Percentiles rank a stretch among this genome's conserved stretches.
These are phyloP conservation scores for Colletotrichum gloeosporioides DNA, from an alignment of 2,329 filamentous ascomycete genomes.

Conservation along the genomic window DNA sequence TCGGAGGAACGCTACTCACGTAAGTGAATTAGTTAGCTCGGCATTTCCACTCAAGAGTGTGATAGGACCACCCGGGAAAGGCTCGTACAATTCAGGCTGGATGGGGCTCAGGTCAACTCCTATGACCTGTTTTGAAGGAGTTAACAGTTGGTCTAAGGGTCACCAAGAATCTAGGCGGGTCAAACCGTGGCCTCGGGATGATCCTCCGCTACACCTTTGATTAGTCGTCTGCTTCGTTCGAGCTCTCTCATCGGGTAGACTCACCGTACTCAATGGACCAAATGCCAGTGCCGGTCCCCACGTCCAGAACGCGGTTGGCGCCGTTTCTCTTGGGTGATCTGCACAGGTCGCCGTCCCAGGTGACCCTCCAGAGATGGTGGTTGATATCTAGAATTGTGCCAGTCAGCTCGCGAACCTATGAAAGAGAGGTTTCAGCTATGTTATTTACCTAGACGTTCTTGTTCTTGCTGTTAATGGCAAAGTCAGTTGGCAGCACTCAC, in stretches of 20 bases:
- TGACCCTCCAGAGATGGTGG: conserved; percentile 38
- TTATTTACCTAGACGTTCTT: conserved; percentile 15
- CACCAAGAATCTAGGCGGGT: no score
- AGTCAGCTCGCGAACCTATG: no score
- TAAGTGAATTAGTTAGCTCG: background rate
- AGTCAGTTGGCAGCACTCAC: background rate
- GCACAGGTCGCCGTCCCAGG: conserved; percentile 33
- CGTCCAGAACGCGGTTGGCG: conserved; percentile 25
- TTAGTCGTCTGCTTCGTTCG: background rate
- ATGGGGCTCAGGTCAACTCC: conserved; percentile 40
- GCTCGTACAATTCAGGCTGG: conserved; percentile 30
- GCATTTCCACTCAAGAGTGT: conserved; percentile 11
- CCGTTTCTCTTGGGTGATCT: conserved; percentile 26
- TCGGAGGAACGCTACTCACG: conserved; percentile 42
- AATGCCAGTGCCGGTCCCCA: conserved; percentile 17
- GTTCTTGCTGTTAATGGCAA: conserved; percentile 27
- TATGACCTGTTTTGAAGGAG: background rate
- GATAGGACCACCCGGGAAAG: conserved; percentile 8
- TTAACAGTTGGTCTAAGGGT: conserved; percentile 5
- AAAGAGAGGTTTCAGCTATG: no score
- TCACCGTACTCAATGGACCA: conserved; percentile 18
- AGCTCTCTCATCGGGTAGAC: no score
- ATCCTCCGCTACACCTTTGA: conserved; percentile 25
- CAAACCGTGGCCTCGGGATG: conserved; percentile 30
- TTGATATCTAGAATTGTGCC: conserved; percentile 32